Evolutionary conservation across 495 filamentous ascomycete species (phyloP).

Genomic region (Xylaria intraflava): DNA sequence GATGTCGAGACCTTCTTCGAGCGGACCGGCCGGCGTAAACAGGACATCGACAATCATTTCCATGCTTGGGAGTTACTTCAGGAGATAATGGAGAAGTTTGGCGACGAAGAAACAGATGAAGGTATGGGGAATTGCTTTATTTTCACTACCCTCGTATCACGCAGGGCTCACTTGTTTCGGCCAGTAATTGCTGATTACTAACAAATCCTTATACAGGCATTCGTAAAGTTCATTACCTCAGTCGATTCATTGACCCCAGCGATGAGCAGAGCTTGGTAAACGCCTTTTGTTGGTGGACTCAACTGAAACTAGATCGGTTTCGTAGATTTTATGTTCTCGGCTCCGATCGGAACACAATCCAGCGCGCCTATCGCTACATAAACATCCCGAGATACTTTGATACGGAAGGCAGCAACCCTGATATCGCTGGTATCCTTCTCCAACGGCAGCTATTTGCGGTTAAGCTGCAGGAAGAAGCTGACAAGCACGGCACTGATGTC

Average conservation of each 20-base stretch:
- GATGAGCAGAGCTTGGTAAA: slow-evolving; percentile 48
- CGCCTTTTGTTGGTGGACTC: slow-evolving; percentile 51
- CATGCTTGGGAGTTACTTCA: slow-evolving; percentile 17
- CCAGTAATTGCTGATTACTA: not conserved
- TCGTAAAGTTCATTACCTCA: slow-evolving; percentile 38
- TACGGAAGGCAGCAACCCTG: slow-evolving; percentile 34
- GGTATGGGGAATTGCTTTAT: not conserved
- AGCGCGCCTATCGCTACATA: slow-evolving; percentile 29
- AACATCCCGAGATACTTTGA: slow-evolving; percentile 34
- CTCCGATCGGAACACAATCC: slow-evolving; percentile 24
- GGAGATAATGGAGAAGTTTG: slow-evolving; percentile 17
- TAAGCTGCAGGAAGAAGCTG: not conserved
- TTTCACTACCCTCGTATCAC: not conserved
- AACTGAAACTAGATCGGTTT: slow-evolving; percentile 36
- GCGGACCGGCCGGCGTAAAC: slow-evolving; percentile 9
- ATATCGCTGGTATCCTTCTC: slow-evolving; percentile 14
- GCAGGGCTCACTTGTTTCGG: not conserved
- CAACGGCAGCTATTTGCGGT: not conserved
- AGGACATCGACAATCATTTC: slow-evolving; percentile 20
- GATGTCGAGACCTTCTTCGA: slow-evolving; percentile 11
- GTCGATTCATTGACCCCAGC: slow-evolving; percentile 39
- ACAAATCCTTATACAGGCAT: slow-evolving; percentile 14
- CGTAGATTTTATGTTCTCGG: slow-evolving; percentile 44
- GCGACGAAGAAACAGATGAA: slow-evolving; percentile 24
- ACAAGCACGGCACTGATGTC: not conserved